phyloP scores from a whole-genome alignment of 2,329 filamentous ascomycete genomes.

The Diplodia corticola region DNA sequence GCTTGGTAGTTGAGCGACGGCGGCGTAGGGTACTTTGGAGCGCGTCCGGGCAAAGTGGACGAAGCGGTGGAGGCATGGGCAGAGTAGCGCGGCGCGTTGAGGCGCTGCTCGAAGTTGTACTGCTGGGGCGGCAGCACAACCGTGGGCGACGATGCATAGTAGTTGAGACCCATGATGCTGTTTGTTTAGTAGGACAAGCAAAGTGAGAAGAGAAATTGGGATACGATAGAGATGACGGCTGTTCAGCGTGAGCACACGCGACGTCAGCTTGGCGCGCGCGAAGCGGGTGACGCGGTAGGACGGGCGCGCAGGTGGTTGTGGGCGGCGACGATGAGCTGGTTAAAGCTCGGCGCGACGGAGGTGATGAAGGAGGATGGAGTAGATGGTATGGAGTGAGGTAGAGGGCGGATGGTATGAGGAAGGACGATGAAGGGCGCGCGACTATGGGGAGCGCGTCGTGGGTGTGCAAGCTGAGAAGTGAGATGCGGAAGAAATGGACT shows the following conservation, averaged over 20 bases:
- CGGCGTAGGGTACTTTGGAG: conserved; percentile 43
- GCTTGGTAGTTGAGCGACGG: conserved; percentile 47
- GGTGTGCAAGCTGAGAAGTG: conserved; percentile 34
- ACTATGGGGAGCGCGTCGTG: conserved; percentile 11
- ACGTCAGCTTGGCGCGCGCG: conserved; percentile 20
- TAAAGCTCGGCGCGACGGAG: conserved; percentile 17
- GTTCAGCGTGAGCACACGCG: conserved; percentile 14
- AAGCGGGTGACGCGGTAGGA: conserved; percentile 24
- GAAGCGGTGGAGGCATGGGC: conserved; percentile 35
- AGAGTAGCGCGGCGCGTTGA: conserved; percentile 27
- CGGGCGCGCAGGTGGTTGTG: conserved; percentile 1
- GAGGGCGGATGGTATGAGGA: conserved; percentile 26
- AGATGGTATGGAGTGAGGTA: conserved; percentile 27
- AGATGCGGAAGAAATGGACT: conserved; percentile 37
- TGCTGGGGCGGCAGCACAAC: conserved; percentile 47
- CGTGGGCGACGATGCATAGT: conserved; percentile 51
- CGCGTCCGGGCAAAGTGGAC: conserved; percentile 37
- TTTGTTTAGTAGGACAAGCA: conserved; percentile 39
- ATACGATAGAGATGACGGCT: conserved; percentile 13
- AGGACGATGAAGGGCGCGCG: conserved; percentile 22
- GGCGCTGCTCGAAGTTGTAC: conserved; percentile 32
- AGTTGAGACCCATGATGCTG: conserved; percentile 47
- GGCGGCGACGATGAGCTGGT: conserved; percentile 17
- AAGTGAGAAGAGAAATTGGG: conserved; percentile 18
- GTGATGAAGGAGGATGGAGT: neutral